phyloP scores from a whole-genome alignment of 1,139 yeast genomes.

The Wickerhamomyces sp. region DNA sequence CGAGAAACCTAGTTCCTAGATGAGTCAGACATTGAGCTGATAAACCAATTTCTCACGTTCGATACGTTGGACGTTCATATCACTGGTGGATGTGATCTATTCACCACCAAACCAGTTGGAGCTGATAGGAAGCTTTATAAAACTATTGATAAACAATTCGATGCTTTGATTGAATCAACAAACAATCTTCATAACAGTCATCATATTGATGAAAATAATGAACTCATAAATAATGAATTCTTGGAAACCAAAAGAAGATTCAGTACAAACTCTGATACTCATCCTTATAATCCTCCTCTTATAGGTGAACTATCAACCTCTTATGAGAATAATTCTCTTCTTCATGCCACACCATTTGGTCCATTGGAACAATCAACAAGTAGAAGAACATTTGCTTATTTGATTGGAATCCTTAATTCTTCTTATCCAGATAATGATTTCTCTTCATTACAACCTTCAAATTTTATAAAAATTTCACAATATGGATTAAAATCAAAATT shows the following conservation, averaged over 20 bases:
- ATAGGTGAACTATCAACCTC: slow-evolving; percentile 16
- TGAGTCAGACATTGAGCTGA: slow-evolving; percentile 82
- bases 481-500: slow-evolving; percentile 63
- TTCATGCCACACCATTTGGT: slow-evolving; percentile 73
- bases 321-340: slow-evolving; percentile 29
- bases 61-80: slow-evolving; percentile 84
- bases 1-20: slow-evolving; percentile 63
- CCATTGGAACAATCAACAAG: slow-evolving; percentile 81
- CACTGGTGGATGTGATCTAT: slow-evolving; percentile 90
- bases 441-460: slow-evolving; percentile 79
- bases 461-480: slow-evolving; percentile 56
- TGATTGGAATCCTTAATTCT: slow-evolving; percentile 85
- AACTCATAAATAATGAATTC: slow-evolving; percentile 16
- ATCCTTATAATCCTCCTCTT: not conserved
- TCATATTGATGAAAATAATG: slow-evolving; percentile 12
- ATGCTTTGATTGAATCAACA: slow-evolving; percentile 51
- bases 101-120: slow-evolving; percentile 90
- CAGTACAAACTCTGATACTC: slow-evolving; percentile 15
- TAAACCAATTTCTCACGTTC: slow-evolving; percentile 82
- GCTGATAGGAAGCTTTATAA: slow-evolving; percentile 85
- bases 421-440: slow-evolving; percentile 96
- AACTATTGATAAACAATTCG: slow-evolving; percentile 78
- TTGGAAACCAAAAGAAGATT: slow-evolving; percentile 22
- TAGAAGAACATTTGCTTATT: slow-evolving; percentile 82
- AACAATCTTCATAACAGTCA: slow-evolving; percentile 2